Evolutionary conservation across 2,329 filamentous ascomycete genomes (phyloP).

Genomic region (Penicillium sp.): DNA sequence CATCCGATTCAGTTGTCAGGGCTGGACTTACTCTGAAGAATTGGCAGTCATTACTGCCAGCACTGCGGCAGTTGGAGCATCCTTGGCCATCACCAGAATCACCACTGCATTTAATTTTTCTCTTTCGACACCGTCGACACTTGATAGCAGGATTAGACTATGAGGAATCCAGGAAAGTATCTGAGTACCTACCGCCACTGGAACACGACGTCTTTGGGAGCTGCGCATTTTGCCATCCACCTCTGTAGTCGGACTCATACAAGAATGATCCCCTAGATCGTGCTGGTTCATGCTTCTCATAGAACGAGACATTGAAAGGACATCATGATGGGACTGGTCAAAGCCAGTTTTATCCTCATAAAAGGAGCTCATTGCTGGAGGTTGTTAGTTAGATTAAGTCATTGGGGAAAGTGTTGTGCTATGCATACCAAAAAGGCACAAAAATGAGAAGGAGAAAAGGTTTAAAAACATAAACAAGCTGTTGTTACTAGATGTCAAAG

Average conservation of each 20-base stretch:
- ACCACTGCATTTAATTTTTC: slow-evolving; percentile 93
- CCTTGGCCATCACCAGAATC: slow-evolving; percentile 72
- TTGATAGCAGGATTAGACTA: slow-evolving; percentile 38
- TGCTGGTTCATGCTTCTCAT: slow-evolving; percentile 27
- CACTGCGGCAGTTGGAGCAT: slow-evolving; percentile 80
- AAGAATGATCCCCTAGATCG: slow-evolving; percentile 23
- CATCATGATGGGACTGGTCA: slow-evolving; percentile 24
- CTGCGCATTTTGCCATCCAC: slow-evolving; percentile 40
- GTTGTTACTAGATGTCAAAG: slow-evolving; percentile 18
- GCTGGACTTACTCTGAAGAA: slow-evolving; percentile 69
- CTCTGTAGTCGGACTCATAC: slow-evolving; percentile 25
- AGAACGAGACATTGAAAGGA: slow-evolving; percentile 26
- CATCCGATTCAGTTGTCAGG: background rate
- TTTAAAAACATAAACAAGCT: background rate
- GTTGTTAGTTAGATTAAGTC: background rate
- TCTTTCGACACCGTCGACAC: slow-evolving; percentile 86
- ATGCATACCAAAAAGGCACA: background rate
- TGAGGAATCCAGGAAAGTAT: background rate
- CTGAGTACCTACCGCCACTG: slow-evolving; percentile 47
- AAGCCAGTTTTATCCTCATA: slow-evolving; percentile 19
- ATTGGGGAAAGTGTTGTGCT: background rate
- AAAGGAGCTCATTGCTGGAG: slow-evolving; percentile 14
- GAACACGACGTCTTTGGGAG: slow-evolving; percentile 52
- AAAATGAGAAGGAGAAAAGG: background rate
- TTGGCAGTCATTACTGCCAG: slow-evolving; percentile 66